Evolutionary conservation across 2,329 filamentous ascomycete species (phyloP).

Genomic region (Dothiorella sarmentorum): DNA sequence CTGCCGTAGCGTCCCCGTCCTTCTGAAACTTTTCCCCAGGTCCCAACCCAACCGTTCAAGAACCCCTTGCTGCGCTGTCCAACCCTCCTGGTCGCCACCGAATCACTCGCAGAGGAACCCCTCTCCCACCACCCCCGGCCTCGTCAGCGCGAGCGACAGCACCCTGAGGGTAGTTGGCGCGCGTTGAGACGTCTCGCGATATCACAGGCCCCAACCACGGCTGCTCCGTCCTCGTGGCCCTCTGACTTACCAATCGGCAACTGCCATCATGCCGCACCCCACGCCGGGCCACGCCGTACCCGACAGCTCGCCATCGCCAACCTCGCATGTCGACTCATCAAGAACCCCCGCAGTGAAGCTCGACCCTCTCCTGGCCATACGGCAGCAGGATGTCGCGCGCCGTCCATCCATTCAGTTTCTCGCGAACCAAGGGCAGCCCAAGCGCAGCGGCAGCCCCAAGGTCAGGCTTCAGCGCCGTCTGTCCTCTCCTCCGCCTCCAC

Average conservation of each 20-base stretch:
- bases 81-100: not conserved
- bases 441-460: constrained; percentile 17
- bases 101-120: not conserved
- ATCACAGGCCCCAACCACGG: constrained; percentile 2
- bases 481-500: constrained; percentile 41
- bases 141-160: constrained; percentile 1
- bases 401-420: constrained; percentile 40
- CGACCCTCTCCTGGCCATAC: constrained; percentile 26
- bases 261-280: constrained; percentile 19
- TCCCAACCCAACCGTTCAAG: not conserved
- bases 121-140: not conserved
- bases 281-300: constrained; percentile 13
- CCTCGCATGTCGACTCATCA: constrained; percentile 19
- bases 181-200: not conserved
- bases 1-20: not conserved
- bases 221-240: constrained; percentile 10
- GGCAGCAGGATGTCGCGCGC: constrained; percentile 26
- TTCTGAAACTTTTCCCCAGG: not conserved
- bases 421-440: constrained; percentile 29
- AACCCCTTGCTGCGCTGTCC: not conserved
- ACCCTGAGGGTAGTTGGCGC: not conserved
- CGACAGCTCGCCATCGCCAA: constrained; percentile 19
- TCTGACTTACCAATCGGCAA: constrained; percentile 8
- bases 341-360: constrained; percentile 22
- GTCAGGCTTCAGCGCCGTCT: constrained; percentile 30